These are phyloP conservation scores for Colletotrichum viniferum DNA, from an alignment of 2,329 filamentous ascomycete species.

Conservation along the genomic window DNA sequence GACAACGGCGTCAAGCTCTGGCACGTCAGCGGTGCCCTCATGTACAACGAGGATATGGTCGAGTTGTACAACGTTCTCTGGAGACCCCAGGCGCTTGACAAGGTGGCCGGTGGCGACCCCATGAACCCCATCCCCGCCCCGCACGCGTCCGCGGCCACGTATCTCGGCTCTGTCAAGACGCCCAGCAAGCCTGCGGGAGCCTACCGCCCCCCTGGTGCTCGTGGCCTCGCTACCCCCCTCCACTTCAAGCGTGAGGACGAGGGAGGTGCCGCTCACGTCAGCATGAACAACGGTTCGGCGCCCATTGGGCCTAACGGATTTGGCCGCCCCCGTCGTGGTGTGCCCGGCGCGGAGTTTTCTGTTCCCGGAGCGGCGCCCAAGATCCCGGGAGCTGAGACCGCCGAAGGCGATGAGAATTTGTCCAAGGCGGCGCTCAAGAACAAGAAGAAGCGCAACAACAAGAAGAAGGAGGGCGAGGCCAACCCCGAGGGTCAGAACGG, in stretches of 20 bases:
- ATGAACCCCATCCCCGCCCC: conserved; percentile 76
- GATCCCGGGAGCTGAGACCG: conserved; percentile 67
- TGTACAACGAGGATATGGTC: conserved; percentile 95
- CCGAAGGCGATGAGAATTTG: conserved; percentile 72
- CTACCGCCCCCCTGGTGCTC: conserved; percentile 92
- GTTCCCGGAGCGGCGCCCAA: conserved; percentile 69
- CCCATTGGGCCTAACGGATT: conserved; percentile 81
- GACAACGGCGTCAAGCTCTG: conserved; percentile 97
- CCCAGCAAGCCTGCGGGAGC: conserved; percentile 97
- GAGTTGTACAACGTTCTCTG: conserved; percentile 92
- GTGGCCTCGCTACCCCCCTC: conserved; percentile 85
- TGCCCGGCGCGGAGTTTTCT: conserved; percentile 84
- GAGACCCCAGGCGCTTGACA: conserved; percentile 74
- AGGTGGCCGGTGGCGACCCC: conserved; percentile 69
- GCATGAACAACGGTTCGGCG: conserved; percentile 78
- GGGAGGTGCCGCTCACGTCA: conserved; percentile 84
- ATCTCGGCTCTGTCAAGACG: conserved; percentile 86
- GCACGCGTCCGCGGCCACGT: conserved; percentile 82
- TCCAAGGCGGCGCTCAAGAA: conserved; percentile 91
- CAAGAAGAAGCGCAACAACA: conserved; percentile 95
- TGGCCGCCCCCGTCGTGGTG: conserved; percentile 72
- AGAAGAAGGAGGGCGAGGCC: conserved; percentile 85
- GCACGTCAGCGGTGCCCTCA: conserved; percentile 85
- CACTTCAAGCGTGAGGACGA: conserved; percentile 98
- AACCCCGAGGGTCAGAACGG: conserved; percentile 52